Evolutionary conservation across 1,284 basidiomycete species (phyloP), one percentile per base, ranked within the genome.

Genomic region (Schizophyllum amplum): DNA sequence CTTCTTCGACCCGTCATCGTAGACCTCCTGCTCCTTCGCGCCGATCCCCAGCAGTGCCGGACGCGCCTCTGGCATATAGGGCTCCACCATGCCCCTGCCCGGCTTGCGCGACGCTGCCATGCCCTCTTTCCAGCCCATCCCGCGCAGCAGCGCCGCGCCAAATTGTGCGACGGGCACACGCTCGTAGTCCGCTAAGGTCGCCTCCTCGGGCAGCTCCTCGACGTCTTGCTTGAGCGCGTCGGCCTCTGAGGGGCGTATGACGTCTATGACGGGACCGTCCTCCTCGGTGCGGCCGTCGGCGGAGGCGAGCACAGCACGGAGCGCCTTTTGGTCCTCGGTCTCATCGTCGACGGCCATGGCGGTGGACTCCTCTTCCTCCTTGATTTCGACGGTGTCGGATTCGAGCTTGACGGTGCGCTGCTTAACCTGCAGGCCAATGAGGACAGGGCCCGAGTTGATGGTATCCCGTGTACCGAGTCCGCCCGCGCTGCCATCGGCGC

Each of bases 101-200:
- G 71, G 67, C 61, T 80, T 81, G 56, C 78, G 75, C 17, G 84
- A 81, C 2, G 87, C 88, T 0, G 87, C 83, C 22, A 79, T 81
- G 0, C 90, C 91, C 54, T 92, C 87, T 58, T 88, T 88, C 93
- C 94, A 98, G 3, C 95, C 96, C 96, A 99, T 98, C 0, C 96
- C 96, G 49, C 95, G 83, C 5, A 98, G 78, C 66, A 99, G 81
- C 4, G 96, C 96, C 4, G 90, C 86, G 9, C 97, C 96, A 64
- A 99, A 99, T 56, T 93, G 90, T 6, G 90, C 87, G 21, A 99
- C 86, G 0, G 96, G 96, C 0, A 98, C 83, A 2, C 92, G 87
- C 25, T 83, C 84, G 68, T 99, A 99, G 71, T 96, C 96, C 0
- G 91, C 86, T 9, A 93, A 72, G 0, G 87, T 84, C 0, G 93